Evolutionary conservation across 1,284 basidiomycete genomes (phyloP).

Genomic region (Fistulina hepatica): DNA sequence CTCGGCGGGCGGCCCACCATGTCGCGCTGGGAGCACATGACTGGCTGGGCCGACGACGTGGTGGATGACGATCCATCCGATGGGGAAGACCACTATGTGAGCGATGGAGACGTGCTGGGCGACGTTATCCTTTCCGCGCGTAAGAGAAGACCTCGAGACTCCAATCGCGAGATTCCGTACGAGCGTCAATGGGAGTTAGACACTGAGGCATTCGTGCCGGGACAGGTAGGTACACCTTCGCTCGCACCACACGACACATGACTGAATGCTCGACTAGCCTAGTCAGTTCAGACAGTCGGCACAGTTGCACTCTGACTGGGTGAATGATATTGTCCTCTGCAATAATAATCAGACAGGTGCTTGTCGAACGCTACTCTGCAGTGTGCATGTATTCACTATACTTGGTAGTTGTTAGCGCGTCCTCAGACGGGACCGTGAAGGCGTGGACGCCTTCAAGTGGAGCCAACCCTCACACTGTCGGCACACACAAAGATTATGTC

Average conservation of each 20-base stretch:
- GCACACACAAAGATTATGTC: constrained; percentile 89
- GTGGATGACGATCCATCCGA: constrained; percentile 51
- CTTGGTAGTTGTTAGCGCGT: constrained; percentile 74
- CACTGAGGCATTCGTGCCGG: constrained; percentile 30
- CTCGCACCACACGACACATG: neutral
- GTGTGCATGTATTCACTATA: neutral
- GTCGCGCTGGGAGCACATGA: constrained; percentile 62
- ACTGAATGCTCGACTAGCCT: constrained; percentile 6
- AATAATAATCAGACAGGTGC: constrained; percentile 87
- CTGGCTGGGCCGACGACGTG: constrained; percentile 69
- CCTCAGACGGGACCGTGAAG: constrained; percentile 91
- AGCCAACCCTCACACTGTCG: constrained; percentile 59
- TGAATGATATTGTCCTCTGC: constrained; percentile 90
- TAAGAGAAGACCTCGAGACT: constrained; percentile 26
- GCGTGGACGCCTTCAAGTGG: constrained; percentile 84
- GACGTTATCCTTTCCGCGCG: constrained; percentile 41
- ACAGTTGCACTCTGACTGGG: constrained; percentile 90
- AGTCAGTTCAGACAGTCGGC: constrained; percentile 72
- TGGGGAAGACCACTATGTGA: constrained; percentile 36
- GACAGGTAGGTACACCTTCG: constrained; percentile 32
- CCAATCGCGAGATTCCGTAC: constrained; percentile 35
- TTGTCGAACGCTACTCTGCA: constrained; percentile 14
- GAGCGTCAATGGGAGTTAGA: constrained; percentile 79
- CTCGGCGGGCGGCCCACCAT: constrained; percentile 19
- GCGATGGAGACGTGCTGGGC: constrained; percentile 66